Evolutionary conservation across 306 rosid species (phyloP), one percentile per base, ranked within the genome.

Genomic region (Dalbergia cultrata): DNA sequence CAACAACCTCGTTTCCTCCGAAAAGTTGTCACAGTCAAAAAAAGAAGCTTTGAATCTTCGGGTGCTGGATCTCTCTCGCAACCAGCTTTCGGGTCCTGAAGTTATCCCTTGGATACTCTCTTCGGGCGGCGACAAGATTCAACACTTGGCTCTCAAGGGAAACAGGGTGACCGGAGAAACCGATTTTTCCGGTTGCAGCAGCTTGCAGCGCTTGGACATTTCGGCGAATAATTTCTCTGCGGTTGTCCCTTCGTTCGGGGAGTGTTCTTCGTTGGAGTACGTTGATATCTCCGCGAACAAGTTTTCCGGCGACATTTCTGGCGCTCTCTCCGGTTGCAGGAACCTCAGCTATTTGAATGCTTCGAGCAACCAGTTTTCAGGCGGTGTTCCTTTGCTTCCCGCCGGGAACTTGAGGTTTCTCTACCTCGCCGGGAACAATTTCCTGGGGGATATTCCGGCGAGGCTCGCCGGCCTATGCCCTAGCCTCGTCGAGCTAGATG

Each of bases 251-350:
- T 80, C 91, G 0, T 88, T 95, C 0, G 94, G 97, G 1, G 87
- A 93, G 13, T 90, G 99, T 35, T 80, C 76, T n/a, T 80, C 85
- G 7, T 78, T 95, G 0, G 57, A 85, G 4, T 22, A 85, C 57
- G 88, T 95, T 5, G 99, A 95, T 72, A 71, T 95, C 70, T 95
- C 99, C 11, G 82, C 86, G n/a, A 95, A 95, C 76, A 92, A 88
- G 61, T 88, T 83, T 64, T 61, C 69, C 69, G 96, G 97, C 76
- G 97, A 91, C 86, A 67, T 91, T 21, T 85, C 80, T 0, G 39
- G 6, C 7, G 71, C 88, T 3, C 68, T 95, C 21, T 80, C 91
- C 0, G 16, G 85, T 3, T 96, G 99, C 70, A 31, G 26, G 16
- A 37, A 47, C 5, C 97, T 96, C 14, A 53, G 35, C 4, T 81